Evolutionary conservation across 768 basidiomycete species (phyloP), one percentile per base, ranked within the genome.

Genomic region (Pleurotus sapidus): DNA sequence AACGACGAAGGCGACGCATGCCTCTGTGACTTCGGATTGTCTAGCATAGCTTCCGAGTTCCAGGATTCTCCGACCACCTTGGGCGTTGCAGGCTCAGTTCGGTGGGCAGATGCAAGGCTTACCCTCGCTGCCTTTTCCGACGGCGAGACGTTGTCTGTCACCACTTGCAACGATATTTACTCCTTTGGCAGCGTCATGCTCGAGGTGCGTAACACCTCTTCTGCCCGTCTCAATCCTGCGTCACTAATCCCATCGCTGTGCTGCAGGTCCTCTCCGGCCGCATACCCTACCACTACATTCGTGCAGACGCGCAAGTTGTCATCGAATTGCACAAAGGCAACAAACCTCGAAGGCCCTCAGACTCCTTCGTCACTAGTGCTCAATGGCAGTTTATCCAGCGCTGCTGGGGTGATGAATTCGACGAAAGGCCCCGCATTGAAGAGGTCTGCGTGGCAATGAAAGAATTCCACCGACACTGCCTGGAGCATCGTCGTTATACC

Each of bases 21-120:
- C 24, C 63, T 83, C 5, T 70, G 72, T 27, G 79, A 82, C 57
- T 80, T 82, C 54, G 79, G 80, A 3, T 61, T 82, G 2, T 81
- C 79, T 2, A 72, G 65, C 20, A 66, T 81, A 50, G 60, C 70
- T 34, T 67, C 65, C 0, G 71, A 77, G 37, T 61, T 76, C 25
- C 63, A 71, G 40, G 67, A 67, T 4, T 57, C 66, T 42, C 72
- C 68, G 56, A 72, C 74, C 4, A 68, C 65, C n/a, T 15, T 30
- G 7, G 51, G 34, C 38, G 64, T 80, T 25, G 74, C 74, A 15
- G 78, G 81, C 6, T 77, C 75, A 20, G 68, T 80, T 34, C 72
- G 79, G 1, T 81, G 81, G 79, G 76, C 75, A 4, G 81, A 79
- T 56, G 68, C 77, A 0, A 65, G 74, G 14, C 56, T 82, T 0